phyloP scores from a whole-genome alignment of 176 grass and related monocot species.

The Triticum dicoccoides region DNA sequence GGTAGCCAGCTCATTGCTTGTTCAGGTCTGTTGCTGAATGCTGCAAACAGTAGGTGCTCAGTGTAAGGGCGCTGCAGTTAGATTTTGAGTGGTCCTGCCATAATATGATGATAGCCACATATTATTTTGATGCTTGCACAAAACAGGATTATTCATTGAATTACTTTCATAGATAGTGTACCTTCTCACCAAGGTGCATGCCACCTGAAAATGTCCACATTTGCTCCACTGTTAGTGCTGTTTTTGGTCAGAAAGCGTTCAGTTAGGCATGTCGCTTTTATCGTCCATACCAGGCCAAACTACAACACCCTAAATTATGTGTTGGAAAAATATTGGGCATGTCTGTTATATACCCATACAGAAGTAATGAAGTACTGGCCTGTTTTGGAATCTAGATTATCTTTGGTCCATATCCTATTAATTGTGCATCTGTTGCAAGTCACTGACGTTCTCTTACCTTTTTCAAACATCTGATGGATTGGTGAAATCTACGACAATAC shows the following conservation, averaged over 20 bases:
- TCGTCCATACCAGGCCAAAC: not conserved
- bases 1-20: not conserved
- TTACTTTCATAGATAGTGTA: not conserved
- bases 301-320: not conserved
- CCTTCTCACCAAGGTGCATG: not conserved
- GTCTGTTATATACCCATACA: not conserved
- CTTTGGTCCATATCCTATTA: not conserved
- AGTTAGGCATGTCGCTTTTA: not conserved
- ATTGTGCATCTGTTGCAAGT: not conserved
- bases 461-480: not conserved
- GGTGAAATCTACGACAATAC: not conserved
- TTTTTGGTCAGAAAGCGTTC: not conserved
- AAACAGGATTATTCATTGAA: not conserved
- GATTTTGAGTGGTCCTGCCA: not conserved
- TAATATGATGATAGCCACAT: not conserved
- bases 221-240: not conserved
- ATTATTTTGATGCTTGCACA: no score
- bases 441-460: not conserved
- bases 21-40: slow-evolving; percentile 6
- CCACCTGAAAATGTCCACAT: not conserved
- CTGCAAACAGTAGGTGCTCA: not conserved
- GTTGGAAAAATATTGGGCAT: not conserved
- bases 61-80: not conserved
- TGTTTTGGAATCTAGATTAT: not conserved
- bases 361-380: not conserved